Base-by-base conservation (phyloP, 1,139 yeast species). In the Candida sanyaensis region DNA sequence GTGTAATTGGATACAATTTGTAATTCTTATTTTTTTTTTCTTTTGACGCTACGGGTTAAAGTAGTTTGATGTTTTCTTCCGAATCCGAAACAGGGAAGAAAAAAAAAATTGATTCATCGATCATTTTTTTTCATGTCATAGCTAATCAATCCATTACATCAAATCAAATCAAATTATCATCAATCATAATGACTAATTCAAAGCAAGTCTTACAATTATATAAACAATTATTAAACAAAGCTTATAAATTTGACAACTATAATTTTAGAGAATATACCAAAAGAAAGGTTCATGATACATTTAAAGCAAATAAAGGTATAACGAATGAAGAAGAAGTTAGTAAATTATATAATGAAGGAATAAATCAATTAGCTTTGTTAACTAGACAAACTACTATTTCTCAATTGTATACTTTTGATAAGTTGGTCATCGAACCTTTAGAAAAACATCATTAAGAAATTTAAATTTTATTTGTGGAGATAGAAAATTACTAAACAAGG, bases 391-490 rank as follows among this genome's bases (percentile, higher is more conserved):
- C 95, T 21, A 69, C 84, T 40, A 86, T 93, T 47, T 86, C 96
- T 21, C 89, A 86, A 60, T 88, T 95, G 96, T 95, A 82, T 68
- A 83, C 89, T 17, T 85, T 86, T 59, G 97, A 92, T 53, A 88
- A 88, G 69, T 74, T 88, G 46, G 97, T 93, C 30, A 96, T 93
- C 43, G 99, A 92, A 66, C 79, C 79, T 13, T 72, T 75, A 57
- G 69, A 70, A 55, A 50, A 47, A 43, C 55, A 52, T 26, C 50
- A 51, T 24, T 42, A 30, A 30, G 21, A 17, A 17, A 17, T 17
- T 17, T 17, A 17, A 17, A 2, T 17, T 17, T 17, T n/a, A n/a
- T 17, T 17, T 17, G 21, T 17, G 21, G 21, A 17, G 21, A 17
- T 17, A 2, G 21, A 17, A n/a, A 17, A 17, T 17, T 17, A 17